Base-by-base conservation (phyloP, 2,329 filamentous ascomycete species). In the Diaporthe vaccinii region DNA sequence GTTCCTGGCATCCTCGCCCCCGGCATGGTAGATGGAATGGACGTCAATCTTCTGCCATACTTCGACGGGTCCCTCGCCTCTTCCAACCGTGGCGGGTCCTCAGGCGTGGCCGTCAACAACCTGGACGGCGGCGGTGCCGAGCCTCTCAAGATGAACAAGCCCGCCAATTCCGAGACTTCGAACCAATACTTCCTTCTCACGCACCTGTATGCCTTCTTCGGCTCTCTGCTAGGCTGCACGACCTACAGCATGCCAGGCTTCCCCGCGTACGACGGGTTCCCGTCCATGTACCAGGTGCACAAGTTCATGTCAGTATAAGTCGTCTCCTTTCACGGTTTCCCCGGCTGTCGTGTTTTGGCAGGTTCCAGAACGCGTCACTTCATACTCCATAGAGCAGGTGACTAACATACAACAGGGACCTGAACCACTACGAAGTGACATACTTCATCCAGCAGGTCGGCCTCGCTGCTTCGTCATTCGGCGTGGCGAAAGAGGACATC, bases 151-250 rank as follows among this genome's bases (percentile, higher is more conserved):
- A 86, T 85, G 80, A 90, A 90, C 83, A 89, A 83, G 85, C 86
- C 90, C 22, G 85, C 90, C 77, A 86, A 89, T 76, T 83, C 84
- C 76, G 84, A 81, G 8, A 85, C 75, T 25, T 90, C 89, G 0
- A 86, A 87, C 74, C 90, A 92, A 86, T 90, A 90, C 81, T 85
- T 85, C 76, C 88, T 92, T 73, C 82, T 92, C 76, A 92, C 89
- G 59, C 91, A 92, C 79, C 84, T 92, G 51, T 92, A 92, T 83
- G 82, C 89, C 78, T 92, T 89, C 85, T 92, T 92, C 80, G 90
- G 89, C 69, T 84, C 84, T 34, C 85, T 92, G 31, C 86, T 92
- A 55, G 89, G 88, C 78, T 92, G 90, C 84, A 86, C 87, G 71
- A 76, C 82, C 79, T 86, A 89, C 80, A 87, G 87, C 72, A 86